Conservation (phyloP, 2,329 filamentous ascomycete species). For the Cercospora brassicicola region DNA sequence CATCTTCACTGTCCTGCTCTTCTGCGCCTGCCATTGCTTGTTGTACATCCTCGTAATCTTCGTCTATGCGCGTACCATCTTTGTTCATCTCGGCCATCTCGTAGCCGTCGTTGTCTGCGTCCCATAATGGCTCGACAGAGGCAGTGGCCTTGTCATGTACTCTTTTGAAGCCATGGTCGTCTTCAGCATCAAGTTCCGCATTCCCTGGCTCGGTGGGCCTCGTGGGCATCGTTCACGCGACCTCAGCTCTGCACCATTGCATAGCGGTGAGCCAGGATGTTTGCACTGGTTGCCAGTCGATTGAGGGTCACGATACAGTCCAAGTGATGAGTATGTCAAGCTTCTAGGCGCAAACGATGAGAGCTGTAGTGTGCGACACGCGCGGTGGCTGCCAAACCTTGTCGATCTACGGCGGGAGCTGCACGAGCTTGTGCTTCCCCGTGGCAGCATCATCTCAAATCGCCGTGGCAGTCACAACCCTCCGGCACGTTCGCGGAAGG, state of each 20-base stretch:
- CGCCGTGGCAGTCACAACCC: background rate
- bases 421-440: background rate
- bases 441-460: background rate
- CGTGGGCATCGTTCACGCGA: conserved; percentile 8
- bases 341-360: background rate
- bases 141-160: background rate
- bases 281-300: background rate
- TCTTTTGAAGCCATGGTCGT: background rate
- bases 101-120: conserved; percentile 25
- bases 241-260: background rate
- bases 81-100: conserved; percentile 29
- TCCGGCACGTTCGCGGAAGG: background rate
- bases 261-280: background rate
- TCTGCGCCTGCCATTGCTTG: conserved; percentile 16
- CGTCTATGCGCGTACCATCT: conserved; percentile 25
- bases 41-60: conserved; percentile 1
- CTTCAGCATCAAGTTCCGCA: background rate
- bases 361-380: background rate
- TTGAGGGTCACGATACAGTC: background rate
- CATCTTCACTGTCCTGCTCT: conserved; percentile 34
- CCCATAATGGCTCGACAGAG: background rate
- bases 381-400: background rate
- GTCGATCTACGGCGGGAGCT: background rate
- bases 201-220: background rate
- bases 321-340: background rate